Evolutionary conservation across 148 eudicot genomes (phyloP).

Genomic region (Spergularia marina): DNA sequence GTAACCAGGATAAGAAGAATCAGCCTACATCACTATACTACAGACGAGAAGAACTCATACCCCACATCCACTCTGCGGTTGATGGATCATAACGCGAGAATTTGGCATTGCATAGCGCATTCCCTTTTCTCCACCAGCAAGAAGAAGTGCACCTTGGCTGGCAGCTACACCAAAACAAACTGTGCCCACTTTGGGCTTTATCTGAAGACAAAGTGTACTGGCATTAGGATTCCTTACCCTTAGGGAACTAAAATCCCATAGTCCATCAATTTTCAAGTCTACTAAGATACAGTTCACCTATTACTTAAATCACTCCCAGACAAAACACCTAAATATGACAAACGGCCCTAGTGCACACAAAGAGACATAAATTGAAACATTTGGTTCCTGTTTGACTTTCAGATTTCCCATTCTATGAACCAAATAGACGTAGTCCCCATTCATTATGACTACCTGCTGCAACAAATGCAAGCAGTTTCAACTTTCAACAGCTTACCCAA

Average conservation of each 20-base stretch:
- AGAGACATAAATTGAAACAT: too few relatives aligned
- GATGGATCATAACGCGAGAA: slow-evolving; percentile 90
- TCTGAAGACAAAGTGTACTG: slow-evolving; percentile 38
- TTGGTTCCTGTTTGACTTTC: too few relatives aligned
- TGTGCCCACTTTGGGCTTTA: slow-evolving; percentile 96
- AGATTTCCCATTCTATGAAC: too few relatives aligned
- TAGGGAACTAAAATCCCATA: too few relatives aligned
- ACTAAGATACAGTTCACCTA: too few relatives aligned
- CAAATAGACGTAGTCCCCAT: not conserved
- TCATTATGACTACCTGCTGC: not conserved
- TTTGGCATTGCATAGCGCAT: slow-evolving; percentile 99
- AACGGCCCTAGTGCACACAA: too few relatives aligned
- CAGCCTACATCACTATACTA: not conserved
- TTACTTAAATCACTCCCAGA: too few relatives aligned
- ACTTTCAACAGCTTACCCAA: slow-evolving; percentile 58
- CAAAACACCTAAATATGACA: too few relatives aligned
- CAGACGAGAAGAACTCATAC: slow-evolving; percentile 38
- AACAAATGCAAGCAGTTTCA: not conserved
- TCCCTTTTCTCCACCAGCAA: slow-evolving; percentile 98
- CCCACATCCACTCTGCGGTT: slow-evolving; percentile 80
- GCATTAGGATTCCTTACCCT: slow-evolving; percentile 3
- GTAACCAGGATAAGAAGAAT: not conserved
- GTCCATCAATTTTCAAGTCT: not conserved
- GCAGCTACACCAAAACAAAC: slow-evolving; percentile 94
- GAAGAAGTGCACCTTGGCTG: slow-evolving; percentile 87